A percentile compares a stretch with the other conserved stretches of the same genome.
Evolutionary conservation across 345 rosid genomes (phyloP).

Genomic region (Hibiscus syriacus): DNA sequence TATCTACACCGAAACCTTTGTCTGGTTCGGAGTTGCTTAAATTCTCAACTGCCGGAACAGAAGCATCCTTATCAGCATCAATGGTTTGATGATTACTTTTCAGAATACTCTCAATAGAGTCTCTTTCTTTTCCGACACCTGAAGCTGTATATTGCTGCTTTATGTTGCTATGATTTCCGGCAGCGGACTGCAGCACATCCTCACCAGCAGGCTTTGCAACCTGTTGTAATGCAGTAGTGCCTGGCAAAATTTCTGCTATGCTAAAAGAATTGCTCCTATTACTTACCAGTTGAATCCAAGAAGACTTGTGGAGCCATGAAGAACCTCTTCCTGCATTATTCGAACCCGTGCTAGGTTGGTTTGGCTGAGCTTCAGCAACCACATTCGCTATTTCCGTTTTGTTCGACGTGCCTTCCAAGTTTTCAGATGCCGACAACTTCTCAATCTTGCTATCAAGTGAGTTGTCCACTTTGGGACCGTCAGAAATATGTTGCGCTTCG

Average conservation of each 20-base stretch:
- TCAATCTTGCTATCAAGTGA: neutral
- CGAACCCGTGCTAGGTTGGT: slow-evolving; percentile 13
- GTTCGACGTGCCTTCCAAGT: slow-evolving; percentile 2
- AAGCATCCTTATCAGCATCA: slow-evolving; percentile 11
- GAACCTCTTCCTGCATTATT: slow-evolving; percentile 50
- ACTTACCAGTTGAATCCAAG: slow-evolving; percentile 80
- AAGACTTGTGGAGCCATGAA: slow-evolving; percentile 67
- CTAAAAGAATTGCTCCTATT: slow-evolving; percentile 47
- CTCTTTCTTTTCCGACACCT: slow-evolving; percentile 8
- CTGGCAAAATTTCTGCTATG: slow-evolving; percentile 53
- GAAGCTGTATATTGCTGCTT: slow-evolving; percentile 3
- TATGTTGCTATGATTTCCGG: slow-evolving; percentile 16
- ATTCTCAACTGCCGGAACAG: slow-evolving; percentile 16
- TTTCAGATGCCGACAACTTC: neutral
- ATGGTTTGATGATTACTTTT: slow-evolving; percentile 14
- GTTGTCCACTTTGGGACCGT: neutral
- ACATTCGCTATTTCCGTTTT: slow-evolving; percentile 5
- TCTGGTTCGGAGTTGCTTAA: slow-evolving; percentile 12
- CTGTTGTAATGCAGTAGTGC: slow-evolving; percentile 20
- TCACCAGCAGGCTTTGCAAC: slow-evolving; percentile 3
- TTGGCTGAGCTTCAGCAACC: slow-evolving; percentile 19
- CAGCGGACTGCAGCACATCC: slow-evolving; percentile 9
- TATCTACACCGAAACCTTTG: slow-evolving; percentile 8
- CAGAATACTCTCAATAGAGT: slow-evolving; percentile 10
- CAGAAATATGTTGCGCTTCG: slow-evolving; percentile 20